Base-by-base conservation (phyloP, 2,329 filamentous ascomycete genomes). In the Penicillium sp. region DNA sequence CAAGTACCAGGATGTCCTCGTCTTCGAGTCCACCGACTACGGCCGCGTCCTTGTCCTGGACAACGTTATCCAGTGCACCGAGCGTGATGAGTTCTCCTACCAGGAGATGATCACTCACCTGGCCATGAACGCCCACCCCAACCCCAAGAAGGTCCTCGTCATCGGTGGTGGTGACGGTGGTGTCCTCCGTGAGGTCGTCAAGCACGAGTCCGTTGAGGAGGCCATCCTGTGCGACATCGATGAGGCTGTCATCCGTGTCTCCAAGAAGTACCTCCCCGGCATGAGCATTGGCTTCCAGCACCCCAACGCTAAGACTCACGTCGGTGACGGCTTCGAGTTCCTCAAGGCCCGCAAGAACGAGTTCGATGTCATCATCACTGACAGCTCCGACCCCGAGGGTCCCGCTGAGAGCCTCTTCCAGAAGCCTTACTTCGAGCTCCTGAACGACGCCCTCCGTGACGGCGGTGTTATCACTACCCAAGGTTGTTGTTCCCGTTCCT, bases 71-170 rank as follows among this genome's bases (percentile, higher is more conserved):
- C 95, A 99, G 82, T 92, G 88, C 86, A 98, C 95, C 68, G 95
- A 99, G 86, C 89, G 93, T 66, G 92, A 99, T 75, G 95, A 99
- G 83, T 99, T 98, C 84, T 91, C 93, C 70, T 96, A 96, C 87
- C 95, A 99, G 84, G 95, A 99, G 86, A 99, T 99, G 95, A 99
- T 99, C 80, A 93, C 93, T 69, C 92, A 99, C 81, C 85, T 99
- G 67, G 95, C 92, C 80, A 91, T 99, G 89, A 95, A 96, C 86
- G 91, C 93, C 53, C 95, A 99, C 86, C 95, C 95, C 68, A 88
- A 96, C 84, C 95, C 95, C 74, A 95, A 98, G 87, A 96, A 93
- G 80, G 95, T 99, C 53, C 88, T 99, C 57, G 95, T 99, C 77
- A 98, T 99, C 72, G 95, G 95, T 65, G 95, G 95, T 71, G 95